Evolutionary conservation across 805 yeast species (phyloP).

Genomic region (Starmerella geochares): DNA sequence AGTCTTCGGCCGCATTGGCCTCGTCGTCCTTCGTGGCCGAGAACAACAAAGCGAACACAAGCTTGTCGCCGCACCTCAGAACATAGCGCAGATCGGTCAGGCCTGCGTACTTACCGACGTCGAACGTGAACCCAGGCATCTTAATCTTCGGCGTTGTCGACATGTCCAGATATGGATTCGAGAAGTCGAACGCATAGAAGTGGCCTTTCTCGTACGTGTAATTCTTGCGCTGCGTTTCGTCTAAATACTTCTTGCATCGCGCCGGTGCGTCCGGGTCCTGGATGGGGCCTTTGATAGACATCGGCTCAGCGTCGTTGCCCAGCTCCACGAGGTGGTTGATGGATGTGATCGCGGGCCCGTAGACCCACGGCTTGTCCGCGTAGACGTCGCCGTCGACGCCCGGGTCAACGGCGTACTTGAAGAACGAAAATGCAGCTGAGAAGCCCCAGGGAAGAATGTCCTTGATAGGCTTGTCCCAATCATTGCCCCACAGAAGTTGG

Average conservation of each 20-base stretch:
- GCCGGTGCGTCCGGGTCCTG: conserved; percentile 27
- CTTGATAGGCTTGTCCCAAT: conserved; percentile 48
- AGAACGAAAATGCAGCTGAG: conserved; percentile 46
- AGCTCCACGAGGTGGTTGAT: conserved; percentile 37
- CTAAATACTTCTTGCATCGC: conserved; percentile 40
- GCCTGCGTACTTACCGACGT: conserved; percentile 33
- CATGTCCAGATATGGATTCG: conserved; percentile 45
- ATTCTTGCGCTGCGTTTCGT: conserved; percentile 32
- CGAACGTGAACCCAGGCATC: conserved; percentile 40
- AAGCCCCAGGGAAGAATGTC: conserved; percentile 50
- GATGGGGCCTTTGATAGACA: conserved; percentile 13
- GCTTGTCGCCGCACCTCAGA: conserved; percentile 26
- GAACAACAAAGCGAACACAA: conserved; percentile 28
- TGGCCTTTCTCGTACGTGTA: conserved; percentile 36
- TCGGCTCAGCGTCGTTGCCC: conserved; percentile 10
- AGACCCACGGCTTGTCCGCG: conserved; percentile 50
- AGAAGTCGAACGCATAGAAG: conserved; percentile 43
- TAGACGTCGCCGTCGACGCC: conserved; percentile 54
- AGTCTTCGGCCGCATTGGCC: conserved; percentile 16
- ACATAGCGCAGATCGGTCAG: conserved; percentile 34
- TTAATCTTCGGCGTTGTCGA: conserved; percentile 42
- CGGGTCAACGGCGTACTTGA: conserved; percentile 52
- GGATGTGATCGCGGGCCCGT: conserved; percentile 51
- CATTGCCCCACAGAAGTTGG: conserved; percentile 58
- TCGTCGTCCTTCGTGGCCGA: conserved; percentile 26